These are phyloP conservation scores for Endoconidiophora laricicola DNA, from an alignment of 2,329 filamentous ascomycete genomes.

Conservation along the genomic window DNA sequence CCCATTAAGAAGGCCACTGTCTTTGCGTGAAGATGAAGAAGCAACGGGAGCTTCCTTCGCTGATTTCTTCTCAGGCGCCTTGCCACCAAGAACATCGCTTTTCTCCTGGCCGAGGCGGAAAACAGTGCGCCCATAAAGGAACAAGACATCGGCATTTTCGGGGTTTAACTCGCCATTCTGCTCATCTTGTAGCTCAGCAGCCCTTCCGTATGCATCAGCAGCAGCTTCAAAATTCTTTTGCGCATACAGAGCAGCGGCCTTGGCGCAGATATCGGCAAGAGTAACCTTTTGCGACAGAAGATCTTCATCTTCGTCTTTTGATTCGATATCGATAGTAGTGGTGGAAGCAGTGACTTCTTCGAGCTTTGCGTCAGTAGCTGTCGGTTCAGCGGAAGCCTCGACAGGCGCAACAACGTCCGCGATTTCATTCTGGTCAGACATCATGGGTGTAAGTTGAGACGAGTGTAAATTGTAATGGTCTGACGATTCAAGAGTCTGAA, in stretches of 20 bases:
- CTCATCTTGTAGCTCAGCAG: slow-evolving; percentile 76
- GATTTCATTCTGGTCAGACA: slow-evolving; percentile 9
- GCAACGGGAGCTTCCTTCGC: slow-evolving; percentile 20
- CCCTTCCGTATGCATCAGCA: slow-evolving; percentile 73
- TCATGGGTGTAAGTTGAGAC: neutral
- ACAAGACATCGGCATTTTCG: slow-evolving; percentile 85
- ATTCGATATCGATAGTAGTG: neutral
- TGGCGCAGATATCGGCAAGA: slow-evolving; percentile 61
- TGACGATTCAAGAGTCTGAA: neutral
- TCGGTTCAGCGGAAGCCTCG: slow-evolving; percentile 1
- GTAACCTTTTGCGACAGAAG: slow-evolving; percentile 25
- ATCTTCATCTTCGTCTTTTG: slow-evolving; percentile 14
- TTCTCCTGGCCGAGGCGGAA: slow-evolving; percentile 90
- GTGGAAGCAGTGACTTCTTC: neutral
- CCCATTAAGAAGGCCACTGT: slow-evolving; percentile 27
- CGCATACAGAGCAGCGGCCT: slow-evolving; percentile 70
- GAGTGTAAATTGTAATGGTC: neutral
- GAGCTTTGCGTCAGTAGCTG: neutral
- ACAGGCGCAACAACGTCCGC: neutral
- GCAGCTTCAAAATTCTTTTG: slow-evolving; percentile 79
- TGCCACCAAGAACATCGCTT: slow-evolving; percentile 82
- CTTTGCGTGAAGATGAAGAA: slow-evolving; percentile 21
- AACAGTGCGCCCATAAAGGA: slow-evolving; percentile 81
- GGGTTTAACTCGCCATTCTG: slow-evolving; percentile 84
- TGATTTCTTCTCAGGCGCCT: slow-evolving; percentile 41